Evolutionary conservation across 495 filamentous ascomycete species (phyloP).

Genomic region (Chaetomidium leptoderma): DNA sequence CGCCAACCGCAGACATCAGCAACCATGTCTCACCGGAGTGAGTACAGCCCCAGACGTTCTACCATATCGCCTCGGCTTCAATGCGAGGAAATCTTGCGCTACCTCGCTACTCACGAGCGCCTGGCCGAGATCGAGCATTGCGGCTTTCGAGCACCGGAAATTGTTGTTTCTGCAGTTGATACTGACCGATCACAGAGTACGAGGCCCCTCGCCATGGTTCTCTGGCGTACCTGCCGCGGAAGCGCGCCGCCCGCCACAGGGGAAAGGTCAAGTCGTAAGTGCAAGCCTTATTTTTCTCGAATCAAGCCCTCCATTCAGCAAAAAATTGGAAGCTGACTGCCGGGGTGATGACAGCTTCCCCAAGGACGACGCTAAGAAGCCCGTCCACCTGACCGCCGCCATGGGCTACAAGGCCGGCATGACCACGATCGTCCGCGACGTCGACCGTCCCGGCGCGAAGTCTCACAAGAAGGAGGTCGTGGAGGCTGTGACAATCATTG

Average conservation of each 20-base stretch:
- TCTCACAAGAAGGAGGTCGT: slow-evolving; percentile 99
- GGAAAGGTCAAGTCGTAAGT: slow-evolving; percentile 97
- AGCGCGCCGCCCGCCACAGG: slow-evolving; percentile 92
- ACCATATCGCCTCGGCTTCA: neutral
- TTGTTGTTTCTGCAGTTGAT: neutral
- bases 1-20: slow-evolving; percentile 30
- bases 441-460: slow-evolving; percentile 99
- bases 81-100: slow-evolving; percentile 5
- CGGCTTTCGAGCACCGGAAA: neutral
- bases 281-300: slow-evolving; percentile 5
- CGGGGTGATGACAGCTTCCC: slow-evolving; percentile 68
- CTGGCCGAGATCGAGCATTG: slow-evolving; percentile 9
- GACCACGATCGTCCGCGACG: slow-evolving; percentile 99
- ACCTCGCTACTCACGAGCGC: neutral
- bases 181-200: slow-evolving; percentile 61
- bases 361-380: slow-evolving; percentile 99
- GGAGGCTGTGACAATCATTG: slow-evolving; percentile 97
- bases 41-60: slow-evolving; percentile 18
- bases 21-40: slow-evolving; percentile 39
- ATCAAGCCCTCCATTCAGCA: neutral
- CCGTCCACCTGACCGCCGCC: slow-evolving; percentile 95
- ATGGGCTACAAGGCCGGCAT: slow-evolving; percentile 99
- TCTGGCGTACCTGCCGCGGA: slow-evolving; percentile 92
- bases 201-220: slow-evolving; percentile 97
- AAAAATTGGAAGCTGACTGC: slow-evolving; percentile 23